Percentiles rank a stretch among this genome's conserved stretches.
Evolutionary conservation across 352 stramenopile species (phyloP).

Genomic region (Thraustotheca clavata): DNA sequence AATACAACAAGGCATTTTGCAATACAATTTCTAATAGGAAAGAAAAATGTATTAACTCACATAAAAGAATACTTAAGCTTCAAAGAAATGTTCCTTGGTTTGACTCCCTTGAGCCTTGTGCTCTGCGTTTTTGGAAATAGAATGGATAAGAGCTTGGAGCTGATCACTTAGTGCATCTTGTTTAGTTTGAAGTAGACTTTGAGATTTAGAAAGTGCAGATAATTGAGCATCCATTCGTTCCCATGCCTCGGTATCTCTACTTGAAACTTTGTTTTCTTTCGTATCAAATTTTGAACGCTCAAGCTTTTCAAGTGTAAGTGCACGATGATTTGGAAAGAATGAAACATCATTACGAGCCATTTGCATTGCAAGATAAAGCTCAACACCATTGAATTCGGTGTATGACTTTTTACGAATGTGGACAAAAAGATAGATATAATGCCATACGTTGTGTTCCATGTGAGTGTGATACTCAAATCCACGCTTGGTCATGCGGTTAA

Average conservation of each 20-base stretch:
- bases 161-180: not conserved
- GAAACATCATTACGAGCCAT: conserved; percentile 72
- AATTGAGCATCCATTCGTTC: not conserved
- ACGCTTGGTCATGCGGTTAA: conserved; percentile 52
- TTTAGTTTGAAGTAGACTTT: not conserved
- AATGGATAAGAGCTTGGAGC: too few species aligned
- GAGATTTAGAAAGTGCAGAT: not conserved
- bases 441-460: conserved; percentile 73
- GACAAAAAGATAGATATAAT: conserved; percentile 72
- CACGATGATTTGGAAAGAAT: conserved; percentile 61
- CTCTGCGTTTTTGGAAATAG: too few species aligned
- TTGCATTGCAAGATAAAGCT: conserved; percentile 65
- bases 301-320: conserved; percentile 35
- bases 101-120: too few species aligned
- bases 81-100: too few species aligned
- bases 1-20: too few species aligned
- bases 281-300: not conserved
- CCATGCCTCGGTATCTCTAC: not conserved
- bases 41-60: too few species aligned
- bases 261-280: not conserved
- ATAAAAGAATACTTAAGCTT: too few species aligned
- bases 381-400: conserved; percentile 70
- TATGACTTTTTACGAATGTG: conserved; percentile 71
- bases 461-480: conserved; percentile 71
- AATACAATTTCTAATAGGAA: too few species aligned